phyloP scores from a whole-genome alignment of 306 rosid genomes.

The Potentilla sterilis region DNA sequence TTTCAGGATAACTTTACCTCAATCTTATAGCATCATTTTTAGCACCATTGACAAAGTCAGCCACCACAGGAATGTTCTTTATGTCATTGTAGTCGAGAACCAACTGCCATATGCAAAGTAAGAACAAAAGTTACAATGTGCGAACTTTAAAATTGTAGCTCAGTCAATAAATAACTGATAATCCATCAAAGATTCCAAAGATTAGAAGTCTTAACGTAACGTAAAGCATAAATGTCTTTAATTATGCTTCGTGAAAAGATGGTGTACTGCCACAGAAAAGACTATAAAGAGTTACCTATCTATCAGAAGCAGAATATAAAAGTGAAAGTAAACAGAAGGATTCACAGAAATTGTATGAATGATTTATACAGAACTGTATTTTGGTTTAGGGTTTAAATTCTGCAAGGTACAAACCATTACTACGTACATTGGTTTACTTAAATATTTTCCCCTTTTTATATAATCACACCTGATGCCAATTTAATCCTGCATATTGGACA shows the following conservation, averaged over 20 bases:
- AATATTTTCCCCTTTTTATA: neutral
- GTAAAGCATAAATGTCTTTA: neutral
- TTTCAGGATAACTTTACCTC: constrained; percentile 32
- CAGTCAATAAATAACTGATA: neutral
- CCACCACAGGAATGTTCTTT: constrained; percentile 54
- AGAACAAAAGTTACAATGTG: constrained; percentile 27
- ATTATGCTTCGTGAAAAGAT: neutral
- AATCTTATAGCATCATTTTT: constrained; percentile 30
- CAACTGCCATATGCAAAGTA: constrained; percentile 48
- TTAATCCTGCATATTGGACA: neutral
- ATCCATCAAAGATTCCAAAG: neutral
- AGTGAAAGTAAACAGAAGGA: neutral
- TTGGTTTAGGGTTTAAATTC: neutral
- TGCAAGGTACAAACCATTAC: neutral
- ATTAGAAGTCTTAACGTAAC: neutral
- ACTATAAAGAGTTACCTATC: neutral
- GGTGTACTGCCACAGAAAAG: neutral
- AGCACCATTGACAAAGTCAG: constrained; percentile 29
- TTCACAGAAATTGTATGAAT: neutral
- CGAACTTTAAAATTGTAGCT: constrained; percentile 14
- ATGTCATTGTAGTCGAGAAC: constrained; percentile 71
- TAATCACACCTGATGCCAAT: neutral
- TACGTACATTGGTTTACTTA: neutral
- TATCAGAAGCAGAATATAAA: neutral
- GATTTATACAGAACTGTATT: neutral